A percentile compares a stretch with the other conserved stretches of the same genome.
Evolutionary conservation across 2,329 filamentous ascomycete species (phyloP).

Genomic region (Sporothrix pseudoabietina): DNA sequence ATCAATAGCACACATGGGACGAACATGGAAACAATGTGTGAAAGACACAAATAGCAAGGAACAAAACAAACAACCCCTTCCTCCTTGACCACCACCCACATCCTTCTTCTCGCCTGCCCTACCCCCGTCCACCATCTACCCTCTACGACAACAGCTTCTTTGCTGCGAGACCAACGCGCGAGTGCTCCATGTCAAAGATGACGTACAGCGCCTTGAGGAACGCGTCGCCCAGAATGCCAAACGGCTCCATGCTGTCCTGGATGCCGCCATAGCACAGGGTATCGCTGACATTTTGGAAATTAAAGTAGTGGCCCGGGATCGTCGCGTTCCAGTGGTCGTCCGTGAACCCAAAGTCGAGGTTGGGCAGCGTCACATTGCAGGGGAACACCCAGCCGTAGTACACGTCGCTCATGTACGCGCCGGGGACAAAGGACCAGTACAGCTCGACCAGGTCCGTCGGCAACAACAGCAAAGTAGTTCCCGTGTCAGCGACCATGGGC

Average conservation of each 20-base stretch:
- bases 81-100: not conserved
- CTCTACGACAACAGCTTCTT: slow-evolving; percentile 43
- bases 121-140: not conserved
- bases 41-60: not conserved
- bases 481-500: slow-evolving; percentile 66
- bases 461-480: slow-evolving; percentile 66
- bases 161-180: slow-evolving; percentile 51
- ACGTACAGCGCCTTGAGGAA: slow-evolving; percentile 79
- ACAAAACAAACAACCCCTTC: not conserved
- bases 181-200: slow-evolving; percentile 63
- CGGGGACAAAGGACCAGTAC: slow-evolving; percentile 61
- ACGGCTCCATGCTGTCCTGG: slow-evolving; percentile 56
- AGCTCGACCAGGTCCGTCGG: slow-evolving; percentile 56
- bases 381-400: slow-evolving; percentile 57
- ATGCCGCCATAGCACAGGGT: slow-evolving; percentile 74
- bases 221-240: slow-evolving; percentile 74
- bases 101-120: too few relatives aligned
- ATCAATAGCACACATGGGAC: not conserved
- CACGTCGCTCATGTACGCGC: slow-evolving; percentile 52
- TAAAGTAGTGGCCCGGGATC: slow-evolving; percentile 54
- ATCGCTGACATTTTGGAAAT: slow-evolving; percentile 52
- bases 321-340: slow-evolving; percentile 47
- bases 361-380: slow-evolving; percentile 54
- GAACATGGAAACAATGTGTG: not conserved
- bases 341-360: slow-evolving; percentile 54